Conservation (phyloP, 2,329 filamentous ascomycete genomes). For the Sordariomycetes sp. region DNA sequence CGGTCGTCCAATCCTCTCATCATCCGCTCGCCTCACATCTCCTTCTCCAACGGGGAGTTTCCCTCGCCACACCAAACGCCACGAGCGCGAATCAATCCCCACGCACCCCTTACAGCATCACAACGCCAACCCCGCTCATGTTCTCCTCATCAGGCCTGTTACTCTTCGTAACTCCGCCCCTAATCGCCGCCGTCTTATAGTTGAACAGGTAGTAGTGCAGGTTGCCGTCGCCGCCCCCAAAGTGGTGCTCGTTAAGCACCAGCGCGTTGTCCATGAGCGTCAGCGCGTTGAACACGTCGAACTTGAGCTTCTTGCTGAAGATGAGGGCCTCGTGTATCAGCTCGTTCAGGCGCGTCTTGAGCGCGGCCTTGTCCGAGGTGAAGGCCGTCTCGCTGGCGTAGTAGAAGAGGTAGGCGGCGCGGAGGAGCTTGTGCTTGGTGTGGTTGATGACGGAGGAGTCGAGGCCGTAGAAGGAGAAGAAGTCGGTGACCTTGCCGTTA, state of each 20-base stretch:
- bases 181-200: constrained; percentile 76
- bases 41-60: not conserved
- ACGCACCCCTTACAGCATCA: constrained; percentile 45
- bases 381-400: constrained; percentile 81
- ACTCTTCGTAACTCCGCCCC: constrained; percentile 68
- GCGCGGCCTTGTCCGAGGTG: constrained; percentile 36
- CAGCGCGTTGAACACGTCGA: constrained; percentile 94
- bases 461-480: constrained; percentile 92
- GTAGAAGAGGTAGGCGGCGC: constrained; percentile 93
- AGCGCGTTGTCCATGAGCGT: constrained; percentile 88
- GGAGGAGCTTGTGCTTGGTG: constrained; percentile 63
- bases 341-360: constrained; percentile 69
- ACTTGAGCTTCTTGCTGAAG: constrained; percentile 68
- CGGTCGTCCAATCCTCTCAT: not conserved
- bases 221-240: constrained; percentile 86
- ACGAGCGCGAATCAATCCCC: not conserved
- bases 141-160: constrained; percentile 66
- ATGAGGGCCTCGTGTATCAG: constrained; percentile 79
- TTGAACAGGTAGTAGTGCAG: constrained; percentile 98
- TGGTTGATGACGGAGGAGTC: constrained; percentile 86
- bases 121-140: constrained; percentile 79
- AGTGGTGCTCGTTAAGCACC: constrained; percentile 89
- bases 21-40: not conserved
- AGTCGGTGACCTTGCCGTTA: constrained; percentile 80
- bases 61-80: not conserved